Conservation (phyloP, 495 filamentous ascomycete genomes). For the Diplogelasinospora grovesii region DNA sequence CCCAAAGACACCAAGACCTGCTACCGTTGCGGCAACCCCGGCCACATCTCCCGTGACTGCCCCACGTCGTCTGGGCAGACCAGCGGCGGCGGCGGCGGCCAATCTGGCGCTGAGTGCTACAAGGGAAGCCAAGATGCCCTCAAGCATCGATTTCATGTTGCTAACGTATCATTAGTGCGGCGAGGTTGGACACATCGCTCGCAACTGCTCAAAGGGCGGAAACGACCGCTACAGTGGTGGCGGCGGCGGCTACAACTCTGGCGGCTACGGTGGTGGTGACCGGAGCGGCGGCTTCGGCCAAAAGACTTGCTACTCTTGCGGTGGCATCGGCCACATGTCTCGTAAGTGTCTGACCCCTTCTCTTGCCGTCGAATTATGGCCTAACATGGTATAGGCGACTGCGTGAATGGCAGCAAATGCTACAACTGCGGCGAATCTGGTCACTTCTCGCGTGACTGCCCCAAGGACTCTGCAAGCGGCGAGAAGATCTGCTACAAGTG, state of each 20-base stretch:
- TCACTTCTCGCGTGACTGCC: constrained; percentile 92
- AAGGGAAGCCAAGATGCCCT: constrained; percentile 44
- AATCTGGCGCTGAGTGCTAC: constrained; percentile 69
- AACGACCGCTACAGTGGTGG: constrained; percentile 41
- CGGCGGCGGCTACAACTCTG: constrained; percentile 44
- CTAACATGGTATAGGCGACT: constrained; percentile 51
- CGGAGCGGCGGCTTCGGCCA: constrained; percentile 80
- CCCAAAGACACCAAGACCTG: constrained; percentile 87
- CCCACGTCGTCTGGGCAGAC: constrained; percentile 40
- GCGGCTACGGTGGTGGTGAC: constrained; percentile 43
- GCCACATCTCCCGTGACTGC: constrained; percentile 95
- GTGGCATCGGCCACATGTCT: constrained; percentile 93
- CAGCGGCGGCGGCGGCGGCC: constrained; percentile 39
- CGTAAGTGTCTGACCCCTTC: constrained; percentile 38
- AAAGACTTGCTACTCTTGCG: constrained; percentile 94
- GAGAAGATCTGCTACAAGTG: constrained; percentile 99
- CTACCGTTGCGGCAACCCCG: constrained; percentile 83
- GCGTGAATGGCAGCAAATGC: constrained; percentile 98
- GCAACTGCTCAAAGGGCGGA: constrained; percentile 75
- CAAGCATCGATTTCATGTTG: neutral
- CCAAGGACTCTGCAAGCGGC: constrained; percentile 65
- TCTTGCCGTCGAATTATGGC: neutral
- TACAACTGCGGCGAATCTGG: constrained; percentile 98
- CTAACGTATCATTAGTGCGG: constrained; percentile 54
- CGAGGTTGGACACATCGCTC: constrained; percentile 93